Base-by-base conservation (phyloP, 2,329 filamentous ascomycete species). In the Sarocladiaceae sp. region DNA sequence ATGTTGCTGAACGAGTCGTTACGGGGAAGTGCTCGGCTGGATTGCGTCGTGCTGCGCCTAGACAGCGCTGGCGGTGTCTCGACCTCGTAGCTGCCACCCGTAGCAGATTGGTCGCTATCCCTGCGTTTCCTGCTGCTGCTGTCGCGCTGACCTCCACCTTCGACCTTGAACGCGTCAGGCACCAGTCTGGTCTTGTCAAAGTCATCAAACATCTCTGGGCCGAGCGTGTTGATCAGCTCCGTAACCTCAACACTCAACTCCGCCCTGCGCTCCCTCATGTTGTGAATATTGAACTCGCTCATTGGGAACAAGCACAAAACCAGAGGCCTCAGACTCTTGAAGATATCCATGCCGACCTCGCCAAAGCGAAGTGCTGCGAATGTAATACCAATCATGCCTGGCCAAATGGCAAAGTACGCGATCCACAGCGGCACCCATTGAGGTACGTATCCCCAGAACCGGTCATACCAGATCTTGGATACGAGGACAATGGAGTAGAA, bases 261-360 rank as follows among this genome's bases (percentile, higher is more conserved):
- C 23, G 82, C 85, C 51, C 94, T 84, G 55, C 82, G 78, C 58
- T 81, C 73, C 53, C 90, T 84, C 49, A 99, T 80, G 60, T 86
- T 87, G 56, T 89, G 82, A 47, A 99, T 82, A 53, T 87, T 90
- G 71, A 92, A 96, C 66, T 84, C 87, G 1, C 89, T 93, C 4
- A 84, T 84, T 1, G 94, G 94, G 61, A 88, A 87, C 62, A 97
- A 79, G 58, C 89, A 94, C 29, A 97, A 77, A 42, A 96, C 76
- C 10, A 99, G 80, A 5, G 94, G 94, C 10, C 90, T 83, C 15
- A 99, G 79, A 0, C 93, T 97, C 71, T 97, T 99, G 73, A 94
- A 76, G 52, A 99, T 97, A 65, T 99, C 94, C 91, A 99, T 97
- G 50, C 93, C 94, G n/a, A 96, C 87, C 71, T 99, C 94, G 44